Conservation (phyloP, 768 basidiomycete species). For the Austroboletus festivus region DNA sequence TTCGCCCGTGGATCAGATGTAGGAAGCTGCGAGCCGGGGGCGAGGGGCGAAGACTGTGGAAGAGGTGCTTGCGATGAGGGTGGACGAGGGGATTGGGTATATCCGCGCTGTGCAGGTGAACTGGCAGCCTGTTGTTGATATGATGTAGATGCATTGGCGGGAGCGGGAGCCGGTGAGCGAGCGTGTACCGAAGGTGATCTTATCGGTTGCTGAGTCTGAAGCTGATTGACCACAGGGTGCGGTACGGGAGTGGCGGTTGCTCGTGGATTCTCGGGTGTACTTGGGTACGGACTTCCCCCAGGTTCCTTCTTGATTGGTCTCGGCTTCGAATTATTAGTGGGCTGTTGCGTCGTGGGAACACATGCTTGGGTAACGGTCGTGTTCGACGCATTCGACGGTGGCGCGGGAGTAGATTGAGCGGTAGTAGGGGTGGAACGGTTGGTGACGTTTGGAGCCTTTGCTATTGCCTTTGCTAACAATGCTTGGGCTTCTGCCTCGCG, state of each 20-base stretch:
- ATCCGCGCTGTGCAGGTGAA: conserved; percentile 33
- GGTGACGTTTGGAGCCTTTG: conserved; percentile 25
- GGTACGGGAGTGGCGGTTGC: conserved; percentile 32
- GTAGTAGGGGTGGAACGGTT: conserved; percentile 27
- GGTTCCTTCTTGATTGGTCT: conserved; percentile 30
- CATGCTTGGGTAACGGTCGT: conserved; percentile 27
- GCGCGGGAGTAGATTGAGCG: conserved; percentile 33
- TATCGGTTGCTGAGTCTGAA: conserved; percentile 27
- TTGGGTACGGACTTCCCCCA: conserved; percentile 23
- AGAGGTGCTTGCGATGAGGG: conserved; percentile 31
- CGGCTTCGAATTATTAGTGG: conserved; percentile 21
- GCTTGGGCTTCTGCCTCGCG: conserved; percentile 25
- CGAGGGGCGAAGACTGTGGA: conserved; percentile 30
- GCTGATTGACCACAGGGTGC: conserved; percentile 33
- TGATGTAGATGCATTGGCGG: conserved; percentile 8
- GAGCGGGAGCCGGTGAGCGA: conserved; percentile 28
- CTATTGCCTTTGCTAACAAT: conserved; percentile 24
- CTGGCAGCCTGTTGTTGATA: conserved; percentile 22
- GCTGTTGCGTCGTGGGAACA: conserved; percentile 29
- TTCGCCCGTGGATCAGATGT: conserved; percentile 22
- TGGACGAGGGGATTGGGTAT: conserved; percentile 35
- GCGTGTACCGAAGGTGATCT: conserved; percentile 30
- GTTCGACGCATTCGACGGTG: conserved; percentile 36
- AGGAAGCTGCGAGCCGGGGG: conserved; percentile 29
- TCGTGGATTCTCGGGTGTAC: conserved; percentile 28